These are phyloP conservation scores for Grammothele lineata DNA, from an alignment of 768 basidiomycete species.

Conservation along the genomic window DNA sequence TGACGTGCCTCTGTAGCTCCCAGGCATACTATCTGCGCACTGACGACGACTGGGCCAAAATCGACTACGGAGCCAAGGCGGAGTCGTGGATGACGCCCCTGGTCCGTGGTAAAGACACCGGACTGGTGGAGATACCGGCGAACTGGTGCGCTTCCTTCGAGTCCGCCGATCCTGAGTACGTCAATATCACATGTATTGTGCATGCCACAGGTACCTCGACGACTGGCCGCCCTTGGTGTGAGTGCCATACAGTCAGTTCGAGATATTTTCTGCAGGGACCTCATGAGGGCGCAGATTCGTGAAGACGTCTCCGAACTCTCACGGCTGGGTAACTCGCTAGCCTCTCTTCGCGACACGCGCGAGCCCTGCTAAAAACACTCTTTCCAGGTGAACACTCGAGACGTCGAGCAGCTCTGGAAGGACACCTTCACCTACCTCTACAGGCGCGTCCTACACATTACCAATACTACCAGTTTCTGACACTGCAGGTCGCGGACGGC, in stretches of 20 bases:
- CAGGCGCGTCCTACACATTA: constrained; percentile 29
- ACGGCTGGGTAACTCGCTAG: constrained; percentile 52
- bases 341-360: background rate
- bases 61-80: constrained; percentile 56
- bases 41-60: constrained; percentile 69
- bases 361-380: too few species aligned
- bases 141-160: constrained; percentile 68
- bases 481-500: constrained; percentile 33
- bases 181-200: too few species aligned
- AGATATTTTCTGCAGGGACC: background rate
- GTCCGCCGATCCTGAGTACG: too few species aligned
- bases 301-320: constrained; percentile 61
- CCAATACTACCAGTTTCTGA: background rate
- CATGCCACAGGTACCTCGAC: too few species aligned
- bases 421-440: constrained; percentile 69
- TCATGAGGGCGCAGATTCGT: constrained; percentile 63
- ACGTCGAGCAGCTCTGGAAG: constrained; percentile 73
- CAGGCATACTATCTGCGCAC: constrained; percentile 67
- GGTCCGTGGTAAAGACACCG: constrained; percentile 56
- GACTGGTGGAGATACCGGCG: constrained; percentile 58
- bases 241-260: constrained; percentile 6
- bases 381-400: constrained; percentile 53
- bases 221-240: constrained; percentile 77
- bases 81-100: constrained; percentile 75
- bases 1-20: constrained; percentile 30